These are phyloP conservation scores for Lactarius indigo DNA, from an alignment of 768 basidiomycete genomes.

Conservation along the genomic window DNA sequence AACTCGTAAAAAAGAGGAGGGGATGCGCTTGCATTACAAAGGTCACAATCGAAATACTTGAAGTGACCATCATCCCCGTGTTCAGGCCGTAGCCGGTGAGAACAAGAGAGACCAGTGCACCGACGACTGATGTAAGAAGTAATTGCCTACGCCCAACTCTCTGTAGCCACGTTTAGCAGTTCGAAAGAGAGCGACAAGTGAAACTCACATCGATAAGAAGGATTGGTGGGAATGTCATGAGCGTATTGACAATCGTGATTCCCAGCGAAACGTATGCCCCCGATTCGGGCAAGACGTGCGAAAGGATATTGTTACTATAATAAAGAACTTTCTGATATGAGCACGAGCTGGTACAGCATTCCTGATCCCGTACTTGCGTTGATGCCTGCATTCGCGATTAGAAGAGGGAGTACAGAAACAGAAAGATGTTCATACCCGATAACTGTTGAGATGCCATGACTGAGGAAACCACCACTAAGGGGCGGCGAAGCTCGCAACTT, in stretches of 20 bases:
- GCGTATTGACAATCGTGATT: constrained; percentile 79
- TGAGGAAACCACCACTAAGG: constrained; percentile 62
- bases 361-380: constrained; percentile 52
- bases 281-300: constrained; percentile 70
- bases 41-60: constrained; percentile 69
- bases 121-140: constrained; percentile 60
- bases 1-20: background rate
- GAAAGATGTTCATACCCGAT: constrained; percentile 44
- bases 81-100: constrained; percentile 71
- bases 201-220: constrained; percentile 73
- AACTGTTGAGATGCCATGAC: constrained; percentile 78
- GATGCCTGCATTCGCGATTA: constrained; percentile 48
- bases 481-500: constrained; percentile 51
- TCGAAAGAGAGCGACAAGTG: background rate
- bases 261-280: constrained; percentile 82
- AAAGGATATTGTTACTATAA: constrained; percentile 86
- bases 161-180: constrained; percentile 35
- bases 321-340: constrained; percentile 60
- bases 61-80: constrained; percentile 51
- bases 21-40: constrained; percentile 66
- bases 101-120: constrained; percentile 62
- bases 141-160: constrained; percentile 70
- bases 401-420: background rate
- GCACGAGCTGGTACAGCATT: constrained; percentile 11
- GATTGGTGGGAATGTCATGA: constrained; percentile 83